These are phyloP conservation scores for Acanthamoeba sp. DNA, from an alignment of 208 protist species.

Conservation along the genomic window DNA sequence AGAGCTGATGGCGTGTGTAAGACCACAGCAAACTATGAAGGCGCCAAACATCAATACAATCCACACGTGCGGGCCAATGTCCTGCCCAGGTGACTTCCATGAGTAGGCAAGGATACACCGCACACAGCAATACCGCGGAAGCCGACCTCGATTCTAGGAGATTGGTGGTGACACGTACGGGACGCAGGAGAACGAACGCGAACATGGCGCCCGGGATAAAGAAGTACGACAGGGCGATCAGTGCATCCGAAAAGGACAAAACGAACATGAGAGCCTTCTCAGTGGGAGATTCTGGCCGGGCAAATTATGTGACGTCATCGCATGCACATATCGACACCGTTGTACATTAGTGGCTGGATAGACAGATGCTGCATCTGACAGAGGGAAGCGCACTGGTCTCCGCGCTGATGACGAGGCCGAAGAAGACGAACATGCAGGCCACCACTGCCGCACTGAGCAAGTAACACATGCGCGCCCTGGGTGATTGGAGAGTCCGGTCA, in stretches of 20 bases:
- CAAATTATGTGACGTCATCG: no score
- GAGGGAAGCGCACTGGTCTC: background rate
- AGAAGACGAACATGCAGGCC: background rate
- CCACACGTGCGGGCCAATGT: background rate
- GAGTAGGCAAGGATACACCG: no score
- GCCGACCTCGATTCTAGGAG: background rate
- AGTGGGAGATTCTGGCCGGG: background rate
- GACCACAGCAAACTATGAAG: constrained; percentile 22
- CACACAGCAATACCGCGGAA: background rate
- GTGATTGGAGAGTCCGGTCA: no score
- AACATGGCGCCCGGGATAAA: constrained; percentile 52
- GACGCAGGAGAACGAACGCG: background rate
- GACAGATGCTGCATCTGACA: no score
- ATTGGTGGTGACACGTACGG: background rate
- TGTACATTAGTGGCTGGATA: background rate
- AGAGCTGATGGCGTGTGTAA: constrained; percentile 22
- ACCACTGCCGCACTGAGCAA: background rate
- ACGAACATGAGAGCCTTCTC: background rate
- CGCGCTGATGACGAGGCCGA: background rate
- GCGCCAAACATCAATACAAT: background rate
- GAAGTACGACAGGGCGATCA: constrained; percentile 6
- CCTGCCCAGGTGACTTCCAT: no score
- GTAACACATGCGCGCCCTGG: background rate
- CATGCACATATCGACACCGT: background rate
- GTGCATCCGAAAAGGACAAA: background rate